Base-by-base conservation (phyloP, 2,329 filamentous ascomycete genomes). In the Phyllosticta citribraziliensis region DNA sequence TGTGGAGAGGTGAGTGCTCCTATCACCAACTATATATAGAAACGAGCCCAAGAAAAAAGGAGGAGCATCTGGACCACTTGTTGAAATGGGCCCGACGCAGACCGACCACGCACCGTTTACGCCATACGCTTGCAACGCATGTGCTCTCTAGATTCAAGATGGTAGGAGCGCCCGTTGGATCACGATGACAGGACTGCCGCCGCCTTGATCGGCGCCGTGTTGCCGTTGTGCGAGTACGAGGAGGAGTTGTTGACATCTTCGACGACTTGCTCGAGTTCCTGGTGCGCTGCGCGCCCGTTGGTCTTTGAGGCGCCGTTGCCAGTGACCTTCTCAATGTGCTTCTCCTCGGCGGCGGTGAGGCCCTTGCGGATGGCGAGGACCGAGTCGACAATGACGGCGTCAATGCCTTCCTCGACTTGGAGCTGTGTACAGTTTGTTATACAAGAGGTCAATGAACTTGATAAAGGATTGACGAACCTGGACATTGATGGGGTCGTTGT, bases 371-470 rank as follows among this genome's bases (percentile, higher is more conserved):
- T 97, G 51, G 90, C 90, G 30, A 97, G 82, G 2, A 99, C 93
- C 64, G 85, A 94, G 72, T 99, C 94, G 14, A 97, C 94, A 70
- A 99, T 99, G 59, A 99, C 93, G 1, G 94, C 94, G 71, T 99
- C 94, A 64, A 99, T 97, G 55, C 94, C 93, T 75, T 97, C 90
- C 60, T 90, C 89, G 10, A 95, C 90, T 86, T 99, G 94, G 65
- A 88, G 78, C 86, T 92, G 70, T 66, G 67, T 57, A 11, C 9
- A 65, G n/a, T 1, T 58, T 67, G 56, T 52, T 22, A 1, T 22
- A 25, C 11, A 35, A 8, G 14, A 30, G 22, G 47, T n/a, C 51
- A 40, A 9, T 51, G 52, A 52, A 25, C 17, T 19, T 30, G 51
- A 58, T 56, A 62, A 19, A 11, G 62, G 61, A 40, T 60, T 30